Evolutionary conservation across 2,329 filamentous ascomycete genomes (phyloP).

Genomic region (Botrytis elliptica): DNA sequence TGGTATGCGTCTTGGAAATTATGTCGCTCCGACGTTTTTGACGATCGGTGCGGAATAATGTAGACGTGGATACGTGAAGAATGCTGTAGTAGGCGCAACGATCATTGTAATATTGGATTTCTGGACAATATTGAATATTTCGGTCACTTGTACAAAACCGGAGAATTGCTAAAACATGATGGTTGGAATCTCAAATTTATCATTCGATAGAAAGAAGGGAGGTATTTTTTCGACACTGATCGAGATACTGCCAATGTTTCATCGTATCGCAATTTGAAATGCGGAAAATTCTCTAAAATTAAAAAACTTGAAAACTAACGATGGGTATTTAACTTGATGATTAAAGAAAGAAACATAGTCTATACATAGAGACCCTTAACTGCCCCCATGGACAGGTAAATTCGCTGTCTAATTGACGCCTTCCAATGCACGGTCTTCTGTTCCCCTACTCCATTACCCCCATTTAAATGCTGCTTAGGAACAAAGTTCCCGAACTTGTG

Average conservation of each 20-base stretch:
- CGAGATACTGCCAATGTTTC: neutral
- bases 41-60: neutral
- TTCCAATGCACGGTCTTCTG: slow-evolving; percentile 19
- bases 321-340: slow-evolving; percentile 18
- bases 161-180: neutral
- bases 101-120: neutral
- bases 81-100: slow-evolving; percentile 1
- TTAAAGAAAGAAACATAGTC: slow-evolving; percentile 14
- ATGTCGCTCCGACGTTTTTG: neutral
- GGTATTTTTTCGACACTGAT: slow-evolving; percentile 6
- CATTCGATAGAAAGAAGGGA: neutral
- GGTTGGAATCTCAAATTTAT: neutral
- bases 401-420: slow-evolving; percentile 16
- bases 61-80: slow-evolving; percentile 7
- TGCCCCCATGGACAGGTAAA: slow-evolving; percentile 14
- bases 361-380: slow-evolving; percentile 18
- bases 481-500: slow-evolving; percentile 13
- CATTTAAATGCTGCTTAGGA: slow-evolving; percentile 20
- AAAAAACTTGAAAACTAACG: slow-evolving; percentile 4
- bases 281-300: neutral
- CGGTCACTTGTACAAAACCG: neutral
- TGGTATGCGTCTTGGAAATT: slow-evolving; percentile 1
- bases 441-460: slow-evolving; percentile 19
- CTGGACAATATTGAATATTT: slow-evolving; percentile 8
- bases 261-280: neutral